Percentiles rank a stretch among this genome's conserved stretches.
These are phyloP conservation scores for Cadophora luteo-olivacea DNA, from an alignment of 2,329 filamentous ascomycete species.

Conservation along the genomic window DNA sequence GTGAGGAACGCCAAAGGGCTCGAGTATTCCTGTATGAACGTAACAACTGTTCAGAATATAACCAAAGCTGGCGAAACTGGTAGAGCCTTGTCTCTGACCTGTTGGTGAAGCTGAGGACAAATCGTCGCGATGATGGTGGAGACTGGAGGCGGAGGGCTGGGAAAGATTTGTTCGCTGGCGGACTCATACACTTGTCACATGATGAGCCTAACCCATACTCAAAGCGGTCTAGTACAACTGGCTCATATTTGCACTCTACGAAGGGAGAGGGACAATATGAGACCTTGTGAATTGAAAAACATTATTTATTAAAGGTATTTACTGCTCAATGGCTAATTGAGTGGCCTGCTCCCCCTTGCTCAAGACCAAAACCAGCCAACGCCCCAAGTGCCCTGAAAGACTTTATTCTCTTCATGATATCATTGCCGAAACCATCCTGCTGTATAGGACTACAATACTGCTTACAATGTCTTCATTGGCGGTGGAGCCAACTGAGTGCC, in stretches of 20 bases:
- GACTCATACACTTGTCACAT: neutral
- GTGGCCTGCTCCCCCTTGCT: conserved; percentile 29
- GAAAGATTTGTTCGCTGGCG: conserved; percentile 1
- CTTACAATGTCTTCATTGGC: conserved; percentile 36
- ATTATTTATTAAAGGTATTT: conserved; percentile 26
- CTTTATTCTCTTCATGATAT: conserved; percentile 36
- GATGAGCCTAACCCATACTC: neutral
- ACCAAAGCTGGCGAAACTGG: neutral
- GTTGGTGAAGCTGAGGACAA: neutral
- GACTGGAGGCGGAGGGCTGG: neutral
- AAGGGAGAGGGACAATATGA: neutral
- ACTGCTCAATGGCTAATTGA: conserved; percentile 25
- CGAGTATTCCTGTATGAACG: neutral
- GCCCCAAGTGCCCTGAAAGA: conserved; percentile 19
- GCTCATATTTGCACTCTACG: too few species aligned
- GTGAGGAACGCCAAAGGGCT: conserved; percentile 33
- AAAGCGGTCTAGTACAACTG: neutral
- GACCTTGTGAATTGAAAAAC: conserved; percentile 13
- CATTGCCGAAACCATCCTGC: conserved; percentile 23
- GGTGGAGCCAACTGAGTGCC: conserved; percentile 75
- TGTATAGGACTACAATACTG: conserved; percentile 10
- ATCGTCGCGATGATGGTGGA: neutral
- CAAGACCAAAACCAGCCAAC: conserved; percentile 26
- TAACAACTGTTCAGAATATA: neutral
- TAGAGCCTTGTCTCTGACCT: neutral